These are phyloP conservation scores for Malassezia pachydermatis DNA, from an alignment of 1,284 basidiomycete species.

Conservation along the genomic window DNA sequence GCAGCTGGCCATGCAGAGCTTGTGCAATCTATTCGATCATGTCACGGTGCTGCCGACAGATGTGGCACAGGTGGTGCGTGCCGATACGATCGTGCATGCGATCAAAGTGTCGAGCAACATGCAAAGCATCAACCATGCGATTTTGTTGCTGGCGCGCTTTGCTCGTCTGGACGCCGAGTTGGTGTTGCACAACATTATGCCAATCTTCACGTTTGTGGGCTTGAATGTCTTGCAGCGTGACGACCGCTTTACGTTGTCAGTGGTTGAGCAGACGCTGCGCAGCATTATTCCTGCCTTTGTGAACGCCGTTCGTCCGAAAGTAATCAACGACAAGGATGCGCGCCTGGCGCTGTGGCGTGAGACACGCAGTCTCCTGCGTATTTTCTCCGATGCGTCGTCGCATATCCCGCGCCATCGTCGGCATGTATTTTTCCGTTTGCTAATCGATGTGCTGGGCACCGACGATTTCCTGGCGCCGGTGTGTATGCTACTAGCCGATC, in stretches of 20 bases:
- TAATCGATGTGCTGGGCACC: constrained; percentile 74
- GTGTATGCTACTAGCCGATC: constrained; percentile 75
- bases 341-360: constrained; percentile 33
- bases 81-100: constrained; percentile 37
- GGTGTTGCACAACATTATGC: constrained; percentile 90
- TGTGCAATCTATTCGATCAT: constrained; percentile 56
- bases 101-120: constrained; percentile 63
- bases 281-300: constrained; percentile 88
- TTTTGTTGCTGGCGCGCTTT: constrained; percentile 76
- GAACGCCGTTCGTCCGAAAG: constrained; percentile 58
- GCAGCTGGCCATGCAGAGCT: constrained; percentile 67
- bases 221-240: constrained; percentile 91
- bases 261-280: constrained; percentile 89
- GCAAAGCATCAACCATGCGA: constrained; percentile 83
- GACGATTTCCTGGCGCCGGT: constrained; percentile 73
- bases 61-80: constrained; percentile 29
- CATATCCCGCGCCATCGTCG: constrained; percentile 80
- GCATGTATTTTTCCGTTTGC: constrained; percentile 77
- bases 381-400: constrained; percentile 75
- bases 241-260: constrained; percentile 85
- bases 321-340: constrained; percentile 12
- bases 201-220: constrained; percentile 98
- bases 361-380: constrained; percentile 59
- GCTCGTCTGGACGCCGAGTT: constrained; percentile 77
- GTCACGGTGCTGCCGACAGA: constrained; percentile 22